Evolutionary conservation across 2,329 filamentous ascomycete genomes (phyloP).

Genomic region (Pseudopithomyces maydicus): DNA sequence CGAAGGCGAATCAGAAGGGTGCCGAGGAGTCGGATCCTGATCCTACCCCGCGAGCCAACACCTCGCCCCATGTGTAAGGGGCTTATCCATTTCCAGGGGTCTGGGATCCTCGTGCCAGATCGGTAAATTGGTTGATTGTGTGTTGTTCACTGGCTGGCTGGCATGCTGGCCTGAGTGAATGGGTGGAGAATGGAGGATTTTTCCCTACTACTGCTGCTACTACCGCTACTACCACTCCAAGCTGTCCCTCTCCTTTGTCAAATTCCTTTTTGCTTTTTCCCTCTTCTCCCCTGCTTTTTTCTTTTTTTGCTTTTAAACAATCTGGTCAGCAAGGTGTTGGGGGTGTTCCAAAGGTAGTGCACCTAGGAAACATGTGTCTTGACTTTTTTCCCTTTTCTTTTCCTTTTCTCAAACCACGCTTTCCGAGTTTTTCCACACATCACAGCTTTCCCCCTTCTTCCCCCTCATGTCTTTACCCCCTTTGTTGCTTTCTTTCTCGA

Average conservation of each 20-base stretch:
- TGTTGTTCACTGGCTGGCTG: too few relatives aligned
- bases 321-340: conserved; percentile 41
- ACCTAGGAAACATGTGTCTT: conserved; percentile 32
- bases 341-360: conserved; percentile 42
- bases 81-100: neutral
- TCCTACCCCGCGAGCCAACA: conserved; percentile 47
- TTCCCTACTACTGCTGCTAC: too few relatives aligned
- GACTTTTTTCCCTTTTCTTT: neutral
- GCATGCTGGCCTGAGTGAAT: too few relatives aligned
- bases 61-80: conserved; percentile 15
- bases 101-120: conserved; percentile 4
- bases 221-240: neutral
- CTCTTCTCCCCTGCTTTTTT: conserved; percentile 13
- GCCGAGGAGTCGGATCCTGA: conserved; percentile 45
- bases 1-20: conserved; percentile 37
- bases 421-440: too few relatives aligned
- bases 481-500: too few relatives aligned
- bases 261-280: conserved; percentile 12
- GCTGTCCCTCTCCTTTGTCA: neutral
- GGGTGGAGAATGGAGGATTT: too few relatives aligned
- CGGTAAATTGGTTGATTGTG: conserved; percentile 13
- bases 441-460: neutral
- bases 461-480: neutral
- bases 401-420: too few relatives aligned
- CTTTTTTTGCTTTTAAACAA: conserved; percentile 1